Conservation (phyloP, 2,329 filamentous ascomycete genomes). For the Fusarium sp. region DNA sequence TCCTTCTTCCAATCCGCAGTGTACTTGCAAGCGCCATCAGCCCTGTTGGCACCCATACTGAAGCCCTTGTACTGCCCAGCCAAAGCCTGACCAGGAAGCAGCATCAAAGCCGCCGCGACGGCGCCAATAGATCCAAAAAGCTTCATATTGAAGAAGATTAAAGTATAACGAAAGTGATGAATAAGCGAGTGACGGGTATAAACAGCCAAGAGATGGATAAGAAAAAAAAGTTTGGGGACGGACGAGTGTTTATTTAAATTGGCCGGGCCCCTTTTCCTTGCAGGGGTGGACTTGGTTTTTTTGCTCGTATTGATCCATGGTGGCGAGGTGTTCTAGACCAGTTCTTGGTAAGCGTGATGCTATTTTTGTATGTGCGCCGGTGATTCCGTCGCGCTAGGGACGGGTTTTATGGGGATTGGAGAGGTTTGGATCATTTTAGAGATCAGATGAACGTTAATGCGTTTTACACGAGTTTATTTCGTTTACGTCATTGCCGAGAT, state of each 20-base stretch:
- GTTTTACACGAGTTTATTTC: background rate
- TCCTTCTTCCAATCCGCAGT: conserved; percentile 39
- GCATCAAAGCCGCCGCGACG: conserved; percentile 26
- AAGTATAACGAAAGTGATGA: background rate
- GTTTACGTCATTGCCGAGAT: background rate
- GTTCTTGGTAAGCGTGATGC: conserved; percentile 1
- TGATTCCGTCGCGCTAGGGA: background rate
- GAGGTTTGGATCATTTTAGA: background rate
- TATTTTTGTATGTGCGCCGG: conserved; percentile 3
- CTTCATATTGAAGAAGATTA: conserved; percentile 21
- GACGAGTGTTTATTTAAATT: conserved; percentile 14
- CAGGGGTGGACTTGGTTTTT: background rate
- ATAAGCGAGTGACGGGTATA: conserved; percentile 2
- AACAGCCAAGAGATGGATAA: background rate
- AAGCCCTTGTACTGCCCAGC: conserved; percentile 37
- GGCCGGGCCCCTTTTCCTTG: conserved; percentile 1
- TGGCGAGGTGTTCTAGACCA: conserved; percentile 10
- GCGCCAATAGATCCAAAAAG: conserved; percentile 25
- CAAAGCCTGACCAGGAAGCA: conserved; percentile 31
- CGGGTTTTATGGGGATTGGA: background rate
- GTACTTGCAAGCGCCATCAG: conserved; percentile 33
- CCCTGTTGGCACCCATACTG: conserved; percentile 36
- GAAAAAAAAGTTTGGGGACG: background rate
- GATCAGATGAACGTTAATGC: background rate
- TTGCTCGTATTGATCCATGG: conserved; percentile 12